Conservation (phyloP, 2,329 filamentous ascomycete species). For the Madurella fahalii region DNA sequence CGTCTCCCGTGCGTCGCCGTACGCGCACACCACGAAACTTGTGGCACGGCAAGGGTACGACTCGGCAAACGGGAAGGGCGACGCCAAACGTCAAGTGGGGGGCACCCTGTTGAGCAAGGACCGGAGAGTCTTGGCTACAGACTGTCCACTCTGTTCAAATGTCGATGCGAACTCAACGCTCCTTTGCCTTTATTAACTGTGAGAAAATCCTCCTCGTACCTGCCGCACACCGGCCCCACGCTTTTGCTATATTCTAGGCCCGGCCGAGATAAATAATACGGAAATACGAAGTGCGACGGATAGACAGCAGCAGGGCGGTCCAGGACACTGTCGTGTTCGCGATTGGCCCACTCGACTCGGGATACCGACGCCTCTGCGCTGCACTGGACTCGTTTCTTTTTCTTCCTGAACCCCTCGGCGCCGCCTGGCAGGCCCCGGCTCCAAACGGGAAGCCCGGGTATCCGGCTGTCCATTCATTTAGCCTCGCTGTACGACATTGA, state of each 20-base stretch:
- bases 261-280: no score
- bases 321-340: background rate
- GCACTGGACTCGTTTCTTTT: background rate
- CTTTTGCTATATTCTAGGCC: background rate
- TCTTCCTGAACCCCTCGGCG: background rate
- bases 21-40: no score
- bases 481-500: slow-evolving; percentile 12
- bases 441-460: background rate
- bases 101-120: background rate
- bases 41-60: no score
- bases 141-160: background rate
- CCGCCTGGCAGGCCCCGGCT: background rate
- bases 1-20: no score
- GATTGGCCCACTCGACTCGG: background rate
- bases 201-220: background rate
- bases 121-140: background rate
- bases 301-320: background rate
- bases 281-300: background rate
- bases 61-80: no score
- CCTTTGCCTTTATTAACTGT: background rate
- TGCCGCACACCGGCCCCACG: background rate
- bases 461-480: slow-evolving; percentile 26
- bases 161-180: background rate
- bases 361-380: background rate
- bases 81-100: no score